Evolutionary conservation across 192 early-diverging fungal genomes (phyloP), one percentile per base, ranked within the genome.

Genomic region (Podila minutissima): DNA sequence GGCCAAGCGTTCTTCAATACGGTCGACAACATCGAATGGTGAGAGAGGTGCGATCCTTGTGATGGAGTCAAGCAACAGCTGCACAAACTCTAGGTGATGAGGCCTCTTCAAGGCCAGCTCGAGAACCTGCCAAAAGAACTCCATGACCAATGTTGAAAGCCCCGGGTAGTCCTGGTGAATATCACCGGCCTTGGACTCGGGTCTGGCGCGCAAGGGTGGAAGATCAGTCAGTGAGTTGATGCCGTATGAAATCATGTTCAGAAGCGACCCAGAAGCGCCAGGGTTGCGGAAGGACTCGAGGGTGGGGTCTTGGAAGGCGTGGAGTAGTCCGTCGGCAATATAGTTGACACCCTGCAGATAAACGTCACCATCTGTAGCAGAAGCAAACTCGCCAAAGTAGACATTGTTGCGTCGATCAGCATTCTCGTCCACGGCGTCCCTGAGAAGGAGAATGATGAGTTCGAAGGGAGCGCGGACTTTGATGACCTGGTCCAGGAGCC

Each of bases 221-320:
- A 79, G 62, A 50, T 79, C 76, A 15, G 70, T 79, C 28, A 79
- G 51, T 0, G 76, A 79, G 38, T 46, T 79, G 46, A 79, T 53
- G 28, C 76, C 69, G 32, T 79, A 79, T 6, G 76, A 79, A 29
- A 79, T 79, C 76, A 79, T 79, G 61, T 79, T 79, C 26, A 79
- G 59, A 17, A 79, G 66, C 22, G 76, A 79, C 59, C 76, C 76
- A 2, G 76, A 79, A 0, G 76, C 66, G 35, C 76, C 76, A 20
- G 76, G 76, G 50, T 79, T 79, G n/a, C 76, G 69, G 70, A 79
- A 79, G 17, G 76, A 67, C 49, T 79, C 76, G 35, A 79, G 65
- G 0, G 76, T 67, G 10, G 76, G 76, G 53, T 79, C 76, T 48
- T 72, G 76, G 61, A 79, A 79, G 37, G 76, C 76, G 19, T 68